A percentile compares a stretch with the other conserved stretches of the same genome.
Evolutionary conservation across 768 basidiomycete species (phyloP).

Genomic region (Tulasnella sp.): DNA sequence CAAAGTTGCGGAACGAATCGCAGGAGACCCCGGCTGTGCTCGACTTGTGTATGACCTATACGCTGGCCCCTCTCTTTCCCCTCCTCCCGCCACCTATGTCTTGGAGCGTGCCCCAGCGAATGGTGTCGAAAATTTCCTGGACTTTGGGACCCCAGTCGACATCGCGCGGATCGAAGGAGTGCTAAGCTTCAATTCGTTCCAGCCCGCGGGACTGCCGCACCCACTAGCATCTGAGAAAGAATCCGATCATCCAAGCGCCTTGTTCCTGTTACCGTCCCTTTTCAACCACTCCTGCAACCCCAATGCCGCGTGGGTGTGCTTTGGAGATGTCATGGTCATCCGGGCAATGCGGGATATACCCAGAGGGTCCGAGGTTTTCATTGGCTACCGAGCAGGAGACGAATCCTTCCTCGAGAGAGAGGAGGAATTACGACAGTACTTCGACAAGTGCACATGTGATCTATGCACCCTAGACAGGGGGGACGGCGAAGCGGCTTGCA

Average conservation of each 20-base stretch:
- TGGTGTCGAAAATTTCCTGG: slow-evolving; percentile 22
- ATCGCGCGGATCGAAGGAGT: slow-evolving; percentile 41
- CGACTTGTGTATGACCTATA: slow-evolving; percentile 41
- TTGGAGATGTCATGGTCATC: slow-evolving; percentile 45
- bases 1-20: slow-evolving; percentile 36
- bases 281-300: slow-evolving; percentile 47
- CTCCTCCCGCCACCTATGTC: slow-evolving; percentile 37
- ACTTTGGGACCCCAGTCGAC: slow-evolving; percentile 39
- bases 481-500: slow-evolving; percentile 25
- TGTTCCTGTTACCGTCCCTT: slow-evolving; percentile 44
- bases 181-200: slow-evolving; percentile 40
- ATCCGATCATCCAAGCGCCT: slow-evolving; percentile 36
- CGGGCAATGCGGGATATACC: slow-evolving; percentile 40
- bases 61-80: slow-evolving; percentile 39
- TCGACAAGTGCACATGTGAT: slow-evolving; percentile 26
- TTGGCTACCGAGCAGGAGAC: slow-evolving; percentile 32
- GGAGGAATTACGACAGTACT: background rate
- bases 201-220: background rate
- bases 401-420: background rate
- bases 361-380: slow-evolving; percentile 41
- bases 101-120: background rate
- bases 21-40: slow-evolving; percentile 40
- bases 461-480: slow-evolving; percentile 26
- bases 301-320: slow-evolving; percentile 40
- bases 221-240: background rate